Base-by-base conservation (phyloP, 2,329 filamentous ascomycete species). In the Venturia pyrina region DNA sequence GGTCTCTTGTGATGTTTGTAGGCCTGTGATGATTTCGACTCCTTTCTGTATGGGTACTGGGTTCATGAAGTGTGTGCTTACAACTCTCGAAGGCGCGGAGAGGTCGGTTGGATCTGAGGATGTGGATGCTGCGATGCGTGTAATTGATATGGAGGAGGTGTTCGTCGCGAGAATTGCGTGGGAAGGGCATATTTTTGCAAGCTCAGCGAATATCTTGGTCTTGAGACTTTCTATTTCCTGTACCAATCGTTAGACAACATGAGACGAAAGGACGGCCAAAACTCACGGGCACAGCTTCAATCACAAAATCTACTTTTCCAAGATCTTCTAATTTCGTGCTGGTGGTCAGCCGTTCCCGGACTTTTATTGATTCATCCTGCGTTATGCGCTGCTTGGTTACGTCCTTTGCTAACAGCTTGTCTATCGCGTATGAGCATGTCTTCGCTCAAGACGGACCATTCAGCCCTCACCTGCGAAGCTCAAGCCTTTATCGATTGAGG, bases 1-100 rank as follows among this genome's bases (percentile, higher is more conserved):
- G 0, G 95, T 98, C 68, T 85, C 84, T 70, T 87, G 80, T 67
- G 90, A 95, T 2, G 95, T 99, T 77, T 99, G 95, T 40, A 99
- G 82, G 40, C 92, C 95, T 63, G 90, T 88, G 75, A 99, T 98
- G 72, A 99, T 97, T 79, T 99, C 95, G 5, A 99, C 95, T 64
- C 95, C 95, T 78, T 96, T 96, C 75, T 98, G 95, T 41, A 99
- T 80, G 1, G 95, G 95, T 0, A 99, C 95, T 0, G 95, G 95
- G 81, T 99, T 99, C 95, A 99, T 99, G 79, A 99, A 99, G 78
- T 99, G 95, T 19, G 95, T 98, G 63, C 91, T 91, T 65, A 99
- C 87, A 11, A 99, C 95, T 61, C 95, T 89, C 6, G 91, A 93
- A 56, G 91, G 89, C 50, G 88, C 89, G 56, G 87, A 88, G 32